Base-by-base conservation (phyloP, 2,329 filamentous ascomycete genomes). In the Claviceps sp. region DNA sequence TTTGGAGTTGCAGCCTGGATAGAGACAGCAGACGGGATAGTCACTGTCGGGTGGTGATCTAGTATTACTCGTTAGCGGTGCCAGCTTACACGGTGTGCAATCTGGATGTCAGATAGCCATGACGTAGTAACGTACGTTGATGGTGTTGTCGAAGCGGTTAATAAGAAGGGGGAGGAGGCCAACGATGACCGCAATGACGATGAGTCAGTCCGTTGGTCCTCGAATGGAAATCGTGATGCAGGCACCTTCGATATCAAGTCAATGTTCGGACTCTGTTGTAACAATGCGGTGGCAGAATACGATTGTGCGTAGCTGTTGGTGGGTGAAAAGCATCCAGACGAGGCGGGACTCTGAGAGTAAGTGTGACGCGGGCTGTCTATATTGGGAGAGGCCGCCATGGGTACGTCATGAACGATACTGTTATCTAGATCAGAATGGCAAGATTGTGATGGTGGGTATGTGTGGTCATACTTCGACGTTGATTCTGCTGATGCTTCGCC, bases 1-100 rank as follows among this genome's bases (percentile, higher is more conserved):
- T 49, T 69, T 69, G 34, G 67, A 63, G 34, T 61, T 63, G 64
- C 77, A 80, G 24, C 64, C 66, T 7, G 64, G 61, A 37, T 62
- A 56, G 8, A 68, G 62, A 58, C 73, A 76, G 37, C 57, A 61
- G 50, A 69, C 65, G 43, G 65, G 65, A 54, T 62, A 64, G 55
- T 69, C 65, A 8, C 60, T 61, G 24, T 59, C 58, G 51, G 50
- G 30, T 34, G 57, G 52, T 42, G 54, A 43, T 48, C 55, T 57
- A 50, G 11, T 24, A 17, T 10, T 22, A 37, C n/a, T 22, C 14
- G 7, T 46, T 30, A 46, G 43, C 8, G 5, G n/a, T 26, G 22
- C 22, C 22, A 22, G 22, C 22, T 34, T 8, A 2, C 6, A 11
- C 11, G 42, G 13, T 24, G 13, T 14, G 19, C 22, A 26, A 14